These are phyloP conservation scores for Blastocystis sp. DNA, from an alignment of 352 stramenopile species.

Conservation along the genomic window DNA sequence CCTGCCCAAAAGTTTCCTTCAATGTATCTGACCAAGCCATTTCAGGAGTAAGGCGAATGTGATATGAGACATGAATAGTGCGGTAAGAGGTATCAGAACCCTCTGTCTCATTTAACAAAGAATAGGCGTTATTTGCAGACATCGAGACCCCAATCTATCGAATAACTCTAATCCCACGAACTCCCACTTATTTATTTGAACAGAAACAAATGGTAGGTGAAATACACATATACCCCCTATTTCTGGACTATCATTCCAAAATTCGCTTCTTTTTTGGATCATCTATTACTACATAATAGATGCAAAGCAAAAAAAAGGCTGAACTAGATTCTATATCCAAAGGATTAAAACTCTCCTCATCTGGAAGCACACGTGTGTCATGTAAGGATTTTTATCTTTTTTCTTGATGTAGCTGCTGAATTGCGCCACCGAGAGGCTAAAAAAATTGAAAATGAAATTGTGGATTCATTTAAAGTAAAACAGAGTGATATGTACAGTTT, in stretches of 20 bases:
- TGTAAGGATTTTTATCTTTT: not conserved
- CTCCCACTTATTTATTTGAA: not conserved
- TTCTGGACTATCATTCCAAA: not conserved
- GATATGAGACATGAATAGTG: conserved; percentile 4
- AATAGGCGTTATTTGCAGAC: conserved; percentile 34
- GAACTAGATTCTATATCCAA: not conserved
- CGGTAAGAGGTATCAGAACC: conserved; percentile 55
- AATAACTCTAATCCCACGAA: not conserved
- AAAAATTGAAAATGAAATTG: not conserved
- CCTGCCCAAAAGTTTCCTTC: conserved; percentile 13
- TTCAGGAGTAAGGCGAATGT: not conserved
- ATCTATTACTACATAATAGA: not conserved
- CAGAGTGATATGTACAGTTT: not conserved
- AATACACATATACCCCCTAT: not conserved
- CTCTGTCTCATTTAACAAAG: conserved; percentile 35
- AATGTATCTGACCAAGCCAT: conserved; percentile 42
- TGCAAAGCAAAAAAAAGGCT: not conserved
- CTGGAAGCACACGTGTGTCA: not conserved
- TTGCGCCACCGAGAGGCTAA: not conserved
- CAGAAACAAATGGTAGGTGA: not conserved
- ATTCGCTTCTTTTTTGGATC: not conserved
- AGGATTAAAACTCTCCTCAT: not conserved
- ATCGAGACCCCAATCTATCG: not conserved
- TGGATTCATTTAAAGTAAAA: not conserved
- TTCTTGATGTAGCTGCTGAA: not conserved